Evolutionary conservation across 2,329 filamentous ascomycete species (phyloP).

Genomic region (Hypoxylon sp.): DNA sequence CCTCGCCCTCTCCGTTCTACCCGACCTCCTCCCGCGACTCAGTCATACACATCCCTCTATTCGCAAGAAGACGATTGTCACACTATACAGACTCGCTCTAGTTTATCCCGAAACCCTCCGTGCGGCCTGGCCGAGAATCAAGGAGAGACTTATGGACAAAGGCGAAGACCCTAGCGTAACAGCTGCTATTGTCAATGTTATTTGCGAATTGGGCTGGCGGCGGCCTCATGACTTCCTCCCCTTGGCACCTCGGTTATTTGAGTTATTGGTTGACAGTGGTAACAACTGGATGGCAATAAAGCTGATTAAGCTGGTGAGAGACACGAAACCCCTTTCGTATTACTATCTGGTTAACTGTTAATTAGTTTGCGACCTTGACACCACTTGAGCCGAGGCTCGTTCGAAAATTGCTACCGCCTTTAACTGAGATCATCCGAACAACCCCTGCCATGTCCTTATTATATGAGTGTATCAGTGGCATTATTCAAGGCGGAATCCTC

Average conservation of each 20-base stretch:
- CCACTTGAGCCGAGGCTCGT: conserved; percentile 92
- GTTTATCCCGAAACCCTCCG: conserved; percentile 97
- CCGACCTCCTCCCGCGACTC: conserved; percentile 87
- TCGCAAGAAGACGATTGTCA: conserved; percentile 96
- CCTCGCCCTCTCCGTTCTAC: conserved; percentile 88
- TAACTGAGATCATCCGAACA: conserved; percentile 93
- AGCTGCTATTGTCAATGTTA: conserved; percentile 94
- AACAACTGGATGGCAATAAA: conserved; percentile 99
- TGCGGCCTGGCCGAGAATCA: conserved; percentile 97
- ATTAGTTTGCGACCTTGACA: conserved; percentile 91
- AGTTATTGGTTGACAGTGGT: conserved; percentile 88
- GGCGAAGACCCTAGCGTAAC: conserved; percentile 93
- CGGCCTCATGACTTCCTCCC: conserved; percentile 94
- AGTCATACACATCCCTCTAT: conserved; percentile 88
- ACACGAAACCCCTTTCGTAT: conserved; percentile 29
- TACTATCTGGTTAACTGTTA: conserved; percentile 45
- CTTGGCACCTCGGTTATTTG: conserved; percentile 90
- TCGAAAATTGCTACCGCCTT: conserved; percentile 89
- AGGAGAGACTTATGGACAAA: conserved; percentile 91
- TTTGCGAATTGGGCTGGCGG: conserved; percentile 96
- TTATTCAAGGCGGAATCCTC: conserved; percentile 95
- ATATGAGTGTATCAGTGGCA: conserved; percentile 98
- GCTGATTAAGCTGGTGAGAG: conserved; percentile 89
- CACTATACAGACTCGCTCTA: conserved; percentile 90
- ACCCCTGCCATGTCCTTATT: conserved; percentile 98